phyloP scores from a whole-genome alignment of 2,329 filamentous ascomycete genomes.

The Didymella glomerata region DNA sequence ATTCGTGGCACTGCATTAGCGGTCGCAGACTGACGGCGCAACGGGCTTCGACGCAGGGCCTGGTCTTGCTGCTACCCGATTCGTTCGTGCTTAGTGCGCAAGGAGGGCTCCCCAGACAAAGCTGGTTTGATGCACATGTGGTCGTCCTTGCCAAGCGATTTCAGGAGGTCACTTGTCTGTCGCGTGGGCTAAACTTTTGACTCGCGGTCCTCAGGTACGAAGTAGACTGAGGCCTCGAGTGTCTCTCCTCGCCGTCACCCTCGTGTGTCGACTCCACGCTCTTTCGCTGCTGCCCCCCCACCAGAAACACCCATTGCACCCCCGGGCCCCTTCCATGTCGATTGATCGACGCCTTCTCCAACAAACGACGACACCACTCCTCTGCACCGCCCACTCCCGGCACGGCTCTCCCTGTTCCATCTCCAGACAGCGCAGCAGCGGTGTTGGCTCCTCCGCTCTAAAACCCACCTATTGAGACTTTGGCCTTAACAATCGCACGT shows the following conservation, averaged over 20 bases:
- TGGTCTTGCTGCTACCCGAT: slow-evolving; percentile 27
- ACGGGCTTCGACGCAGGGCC: slow-evolving; percentile 37
- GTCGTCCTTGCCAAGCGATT: slow-evolving; percentile 31
- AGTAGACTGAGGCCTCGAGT: slow-evolving; percentile 25
- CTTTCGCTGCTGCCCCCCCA: slow-evolving; percentile 38
- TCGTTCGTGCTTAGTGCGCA: slow-evolving; percentile 27
- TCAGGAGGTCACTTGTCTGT: slow-evolving; percentile 31
- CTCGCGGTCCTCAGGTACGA: slow-evolving; percentile 17
- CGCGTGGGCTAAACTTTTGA: slow-evolving; percentile 1
- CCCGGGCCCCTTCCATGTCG: slow-evolving; percentile 18
- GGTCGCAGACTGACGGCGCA: slow-evolving; percentile 22
- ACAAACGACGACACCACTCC: slow-evolving; percentile 23
- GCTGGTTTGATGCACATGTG: slow-evolving; percentile 27
- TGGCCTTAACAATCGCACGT: slow-evolving; percentile 35
- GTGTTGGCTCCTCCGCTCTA: slow-evolving; percentile 12
- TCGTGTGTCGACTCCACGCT: slow-evolving; percentile 38
- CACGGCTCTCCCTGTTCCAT: slow-evolving; percentile 15
- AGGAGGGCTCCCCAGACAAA: slow-evolving; percentile 33
- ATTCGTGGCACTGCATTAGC: slow-evolving; percentile 20
- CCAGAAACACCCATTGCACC: slow-evolving; percentile 7
- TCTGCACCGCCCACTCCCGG: slow-evolving; percentile 21
- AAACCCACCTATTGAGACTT: slow-evolving; percentile 33
- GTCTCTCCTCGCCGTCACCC: slow-evolving; percentile 7
- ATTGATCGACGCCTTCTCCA: slow-evolving; percentile 18
- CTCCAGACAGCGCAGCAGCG: slow-evolving; percentile 15